Evolutionary conservation across 2,329 filamentous ascomycete species (phyloP), one percentile per base, ranked within the genome.

Genomic region (Colletotrichum lindemuthianum): DNA sequence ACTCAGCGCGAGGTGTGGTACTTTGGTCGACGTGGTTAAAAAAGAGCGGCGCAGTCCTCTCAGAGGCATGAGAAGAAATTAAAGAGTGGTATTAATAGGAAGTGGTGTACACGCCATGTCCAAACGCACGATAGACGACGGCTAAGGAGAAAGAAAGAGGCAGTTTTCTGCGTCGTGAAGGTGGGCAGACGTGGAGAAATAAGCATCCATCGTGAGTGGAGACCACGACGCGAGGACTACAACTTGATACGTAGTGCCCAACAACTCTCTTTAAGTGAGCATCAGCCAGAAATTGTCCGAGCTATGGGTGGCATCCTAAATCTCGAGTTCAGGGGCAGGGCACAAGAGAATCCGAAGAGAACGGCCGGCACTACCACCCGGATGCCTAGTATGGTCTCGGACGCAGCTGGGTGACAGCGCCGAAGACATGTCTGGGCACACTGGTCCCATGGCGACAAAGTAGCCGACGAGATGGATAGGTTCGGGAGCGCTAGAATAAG

Each of bases 181-280:
- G 61, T 61, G 61, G 61, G 58, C 40, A 47, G 45, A 16, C 61
- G 11, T 40, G 45, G 51, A 51, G 50, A 65, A 61, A 65, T 65
- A 65, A 65, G 57, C 58, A 39, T 55, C 48, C 4, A 56, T 61
- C 50, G 40, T 60, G 40, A 33, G 50, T 13, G 40, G 40, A 65
- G 36, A 40, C 50, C 51, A 61, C 51, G 51, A 56, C 44, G 50
- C 57, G 60, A 43, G 60, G 50, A 57, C 24, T 11, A 44, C 34
- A 52, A 64, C 36, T 51, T 61, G 61, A 61, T 39, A 61, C 61
- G 56, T 37, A 50, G 11, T 36, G 39, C 40, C 45, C 40, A 57
- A 50, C 59, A 50, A 51, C 32, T 16, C 44, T 55, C 34, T 24
- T 24, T 37, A 65, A 40, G 40, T 45, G 58, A 56, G 58, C 39